phyloP scores from a whole-genome alignment of 441 rosid species.

The Adansonia gregorii region DNA sequence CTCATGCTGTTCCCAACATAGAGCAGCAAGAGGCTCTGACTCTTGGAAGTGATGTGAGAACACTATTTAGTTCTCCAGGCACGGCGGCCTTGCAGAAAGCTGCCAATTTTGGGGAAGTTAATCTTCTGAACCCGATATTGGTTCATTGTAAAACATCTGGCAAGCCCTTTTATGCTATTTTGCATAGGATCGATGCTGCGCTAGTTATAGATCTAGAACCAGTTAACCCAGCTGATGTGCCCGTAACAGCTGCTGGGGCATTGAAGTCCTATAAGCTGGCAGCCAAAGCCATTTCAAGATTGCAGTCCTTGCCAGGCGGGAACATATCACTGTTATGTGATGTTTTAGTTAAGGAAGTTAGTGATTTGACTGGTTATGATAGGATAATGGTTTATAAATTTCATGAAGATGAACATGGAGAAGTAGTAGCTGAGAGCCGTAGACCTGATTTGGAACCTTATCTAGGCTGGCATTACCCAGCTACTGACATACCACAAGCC shows the following conservation, averaged over 20 bases:
- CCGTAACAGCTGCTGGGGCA: slow-evolving; percentile 83
- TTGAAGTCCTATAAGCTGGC: slow-evolving; percentile 83
- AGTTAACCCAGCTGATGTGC: slow-evolving; percentile 75
- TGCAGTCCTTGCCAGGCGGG: slow-evolving; percentile 82
- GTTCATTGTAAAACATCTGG: slow-evolving; percentile 68
- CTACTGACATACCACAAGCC: slow-evolving; percentile 91
- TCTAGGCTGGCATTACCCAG: slow-evolving; percentile 86
- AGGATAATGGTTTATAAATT: slow-evolving; percentile 86
- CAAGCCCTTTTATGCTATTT: slow-evolving; percentile 79
- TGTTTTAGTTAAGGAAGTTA: slow-evolving; percentile 72
- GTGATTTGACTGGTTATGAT: slow-evolving; percentile 76
- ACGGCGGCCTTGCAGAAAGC: slow-evolving; percentile 74
- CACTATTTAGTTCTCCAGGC: slow-evolving; percentile 61
- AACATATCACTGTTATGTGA: slow-evolving; percentile 61
- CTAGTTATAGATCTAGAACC: slow-evolving; percentile 84
- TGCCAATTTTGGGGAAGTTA: slow-evolving; percentile 62
- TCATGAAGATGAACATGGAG: slow-evolving; percentile 93
- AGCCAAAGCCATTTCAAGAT: slow-evolving; percentile 73
- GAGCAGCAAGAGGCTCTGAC: slow-evolving; percentile 66
- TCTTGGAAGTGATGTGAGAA: slow-evolving; percentile 63
- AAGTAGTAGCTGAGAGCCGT: slow-evolving; percentile 69
- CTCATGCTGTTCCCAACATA: slow-evolving; percentile 76
- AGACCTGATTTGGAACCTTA: slow-evolving; percentile 65
- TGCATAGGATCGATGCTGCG: slow-evolving; percentile 79
- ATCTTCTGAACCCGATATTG: slow-evolving; percentile 70